phyloP scores from a whole-genome alignment of 805 yeast species.

The Wickerhamomyces bovis region DNA sequence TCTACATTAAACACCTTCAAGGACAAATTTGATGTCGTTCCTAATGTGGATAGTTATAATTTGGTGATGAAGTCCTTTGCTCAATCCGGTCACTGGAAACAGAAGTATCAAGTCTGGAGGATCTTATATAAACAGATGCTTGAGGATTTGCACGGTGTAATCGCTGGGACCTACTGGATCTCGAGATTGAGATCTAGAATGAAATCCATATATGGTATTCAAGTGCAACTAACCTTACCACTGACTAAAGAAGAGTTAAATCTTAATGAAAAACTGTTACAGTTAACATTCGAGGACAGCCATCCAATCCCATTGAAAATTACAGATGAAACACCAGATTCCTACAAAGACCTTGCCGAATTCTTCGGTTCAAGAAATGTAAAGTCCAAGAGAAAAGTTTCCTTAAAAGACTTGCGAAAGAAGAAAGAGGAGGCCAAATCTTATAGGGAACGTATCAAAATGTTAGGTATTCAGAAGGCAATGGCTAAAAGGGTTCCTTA shows the following conservation, averaged over 20 bases:
- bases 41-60: conserved; percentile 28
- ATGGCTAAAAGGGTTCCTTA: conserved; percentile 27
- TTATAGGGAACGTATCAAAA: conserved; percentile 21
- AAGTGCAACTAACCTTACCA: conserved; percentile 15
- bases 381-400: not conserved
- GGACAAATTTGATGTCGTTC: conserved; percentile 21
- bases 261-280: conserved; percentile 1
- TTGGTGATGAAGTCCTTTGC: conserved; percentile 30
- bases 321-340: not conserved
- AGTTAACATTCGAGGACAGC: conserved; percentile 6
- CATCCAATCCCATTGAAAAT: not conserved
- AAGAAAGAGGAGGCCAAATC: conserved; percentile 6
- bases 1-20: conserved; percentile 28
- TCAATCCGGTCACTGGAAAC: conserved; percentile 26
- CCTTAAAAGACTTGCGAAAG: not conserved
- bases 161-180: conserved; percentile 23
- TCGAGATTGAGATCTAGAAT: conserved; percentile 16
- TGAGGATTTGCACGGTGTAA: conserved; percentile 10
- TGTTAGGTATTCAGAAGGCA: conserved; percentile 24
- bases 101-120: conserved; percentile 21
- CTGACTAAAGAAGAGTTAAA: conserved; percentile 12
- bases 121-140: conserved; percentile 22
- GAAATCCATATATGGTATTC: conserved; percentile 13
- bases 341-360: conserved; percentile 4
- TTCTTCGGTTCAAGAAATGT: conserved; percentile 10